phyloP scores from a whole-genome alignment of 495 filamentous ascomycete genomes.

The Penicillium paxilli region DNA sequence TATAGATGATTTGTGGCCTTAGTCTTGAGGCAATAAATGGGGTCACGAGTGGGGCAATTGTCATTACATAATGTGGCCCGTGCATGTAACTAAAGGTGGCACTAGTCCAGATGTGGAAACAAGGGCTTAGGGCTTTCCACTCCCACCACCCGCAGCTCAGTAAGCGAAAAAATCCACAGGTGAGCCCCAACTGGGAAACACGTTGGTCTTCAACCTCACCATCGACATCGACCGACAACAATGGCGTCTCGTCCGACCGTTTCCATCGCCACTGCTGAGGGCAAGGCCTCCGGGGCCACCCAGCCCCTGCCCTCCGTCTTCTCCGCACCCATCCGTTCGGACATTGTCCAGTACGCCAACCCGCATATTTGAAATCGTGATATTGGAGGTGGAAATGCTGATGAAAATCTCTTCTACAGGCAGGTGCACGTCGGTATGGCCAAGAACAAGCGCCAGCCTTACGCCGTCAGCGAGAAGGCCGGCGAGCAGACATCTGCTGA shows the following conservation, averaged over 20 bases:
- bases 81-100: background rate
- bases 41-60: background rate
- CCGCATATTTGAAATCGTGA: slow-evolving; percentile 13
- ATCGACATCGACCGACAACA: slow-evolving; percentile 54
- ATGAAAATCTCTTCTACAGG: slow-evolving; percentile 43
- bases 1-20: background rate
- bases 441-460: slow-evolving; percentile 99
- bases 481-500: slow-evolving; percentile 99
- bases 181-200: slow-evolving; percentile 30
- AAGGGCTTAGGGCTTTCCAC: slow-evolving; percentile 42
- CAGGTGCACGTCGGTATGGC: slow-evolving; percentile 97
- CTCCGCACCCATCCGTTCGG: slow-evolving; percentile 91
- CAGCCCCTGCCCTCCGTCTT: slow-evolving; percentile 93
- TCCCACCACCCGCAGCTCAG: slow-evolving; percentile 32
- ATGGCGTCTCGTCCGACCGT: slow-evolving; percentile 96
- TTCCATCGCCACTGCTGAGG: slow-evolving; percentile 90
- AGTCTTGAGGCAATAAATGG: background rate
- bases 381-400: slow-evolving; percentile 31
- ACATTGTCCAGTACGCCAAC: slow-evolving; percentile 85
- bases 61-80: background rate
- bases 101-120: slow-evolving; percentile 18
- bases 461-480: slow-evolving; percentile 99
- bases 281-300: slow-evolving; percentile 81
- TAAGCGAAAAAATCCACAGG: slow-evolving; percentile 52
- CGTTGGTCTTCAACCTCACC: slow-evolving; percentile 46